Base-by-base conservation (phyloP, 768 basidiomycete species). In the Amanita pseudoporphyria region DNA sequence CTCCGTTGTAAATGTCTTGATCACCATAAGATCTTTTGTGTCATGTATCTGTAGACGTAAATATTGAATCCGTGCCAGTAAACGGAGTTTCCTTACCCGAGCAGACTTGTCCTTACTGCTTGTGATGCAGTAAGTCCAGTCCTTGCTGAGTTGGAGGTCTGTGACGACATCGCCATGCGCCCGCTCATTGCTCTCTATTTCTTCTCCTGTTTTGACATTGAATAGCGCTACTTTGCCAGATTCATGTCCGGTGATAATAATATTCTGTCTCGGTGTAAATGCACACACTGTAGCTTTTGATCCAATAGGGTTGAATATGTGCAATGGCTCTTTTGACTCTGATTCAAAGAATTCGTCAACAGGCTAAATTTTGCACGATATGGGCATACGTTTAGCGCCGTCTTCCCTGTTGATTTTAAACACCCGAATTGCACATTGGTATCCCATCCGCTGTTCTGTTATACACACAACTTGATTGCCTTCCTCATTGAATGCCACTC, bases 221-320 rank as follows among this genome's bases (percentile, higher is more conserved):
- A 92, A 98, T 35, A 96, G 72, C 6, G 90, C 85, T 31, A 97
- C 77, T 63, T 95, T 97, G 14, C 96, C 96, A 37, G 90, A 91
- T 69, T 97, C 94, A 68, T 99, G 96, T 5, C 92, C 95, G 2
- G 93, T 95, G 52, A 98, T 71, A 64, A 99, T 83, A 54, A 85
- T 65, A 35, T 83, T 77, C 19, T 85, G 82, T 10, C 76, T 73
- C 45, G 84, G 77, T 3, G 89, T 86, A 66, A 96, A 98, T 4
- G 90, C 83, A 62, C 91, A 94, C 35, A 98, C 92, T 1, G 91
- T 97, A n/a, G 93, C 89, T 69, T 98, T 98, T 52, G 89, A 89
- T 22, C 93, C 94, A 52, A 89, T 72, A 10, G 93, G 88, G 64
- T 86, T 77, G 74, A 96, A 94, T 66, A 87, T 78, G 58, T 79